Conservation (phyloP, 768 basidiomycete species). For the Sporobolomyces pararoseus region DNA sequence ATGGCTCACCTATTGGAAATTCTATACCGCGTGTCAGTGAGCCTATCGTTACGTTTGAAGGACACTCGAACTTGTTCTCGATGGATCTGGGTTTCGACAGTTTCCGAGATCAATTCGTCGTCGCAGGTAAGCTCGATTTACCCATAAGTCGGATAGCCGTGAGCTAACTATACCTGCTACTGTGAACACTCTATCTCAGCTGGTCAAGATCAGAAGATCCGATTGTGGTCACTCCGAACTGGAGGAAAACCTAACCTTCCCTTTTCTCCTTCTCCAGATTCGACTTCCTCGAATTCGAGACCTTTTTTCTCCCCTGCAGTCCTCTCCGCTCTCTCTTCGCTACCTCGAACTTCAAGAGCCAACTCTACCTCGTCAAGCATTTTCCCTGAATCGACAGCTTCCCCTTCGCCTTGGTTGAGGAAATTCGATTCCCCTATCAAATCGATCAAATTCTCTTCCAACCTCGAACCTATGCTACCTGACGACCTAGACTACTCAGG, state of each 20-base stretch:
- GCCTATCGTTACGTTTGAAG: slow-evolving; percentile 13
- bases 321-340: background rate
- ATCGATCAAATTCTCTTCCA: slow-evolving; percentile 24
- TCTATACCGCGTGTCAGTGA: no score
- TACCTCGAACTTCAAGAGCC: background rate
- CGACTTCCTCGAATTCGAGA: background rate
- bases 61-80: slow-evolving; percentile 31
- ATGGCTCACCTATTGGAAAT: no score
- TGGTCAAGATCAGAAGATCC: slow-evolving; percentile 24
- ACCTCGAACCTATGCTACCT: background rate
- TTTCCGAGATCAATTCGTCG: slow-evolving; percentile 32
- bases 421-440: slow-evolving; percentile 10
- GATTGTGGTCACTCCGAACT: slow-evolving; percentile 38
- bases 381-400: background rate
- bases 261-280: background rate
- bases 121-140: slow-evolving; percentile 3
- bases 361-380: background rate
- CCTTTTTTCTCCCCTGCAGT: background rate
- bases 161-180: background rate
- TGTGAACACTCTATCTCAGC: slow-evolving; percentile 14
- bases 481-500: background rate
- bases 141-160: background rate
- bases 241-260: slow-evolving; percentile 9
- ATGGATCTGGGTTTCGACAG: slow-evolving; percentile 26
- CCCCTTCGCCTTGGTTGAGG: background rate